Percentiles rank a stretch among this genome's conserved stretches.
These are phyloP conservation scores for Aspergillus viridinutans DNA, from an alignment of 2,329 filamentous ascomycete genomes.

Conservation along the genomic window DNA sequence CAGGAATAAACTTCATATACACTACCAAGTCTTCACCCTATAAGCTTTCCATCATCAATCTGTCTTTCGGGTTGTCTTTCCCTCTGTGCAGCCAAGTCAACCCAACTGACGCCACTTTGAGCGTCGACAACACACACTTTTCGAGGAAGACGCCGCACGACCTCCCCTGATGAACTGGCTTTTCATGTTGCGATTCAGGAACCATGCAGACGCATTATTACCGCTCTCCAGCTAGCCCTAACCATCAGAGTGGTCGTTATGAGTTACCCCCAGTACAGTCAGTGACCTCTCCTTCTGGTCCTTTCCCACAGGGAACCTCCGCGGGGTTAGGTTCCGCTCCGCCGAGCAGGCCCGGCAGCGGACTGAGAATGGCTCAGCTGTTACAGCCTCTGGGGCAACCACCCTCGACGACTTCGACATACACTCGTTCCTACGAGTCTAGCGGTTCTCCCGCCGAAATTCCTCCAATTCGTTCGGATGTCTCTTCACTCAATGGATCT, in stretches of 20 bases:
- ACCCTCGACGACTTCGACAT: slow-evolving; percentile 24
- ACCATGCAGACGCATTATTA: slow-evolving; percentile 34
- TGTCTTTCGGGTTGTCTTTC: slow-evolving; percentile 6
- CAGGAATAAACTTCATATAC: background rate
- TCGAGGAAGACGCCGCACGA: background rate
- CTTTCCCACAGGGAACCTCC: slow-evolving; percentile 21
- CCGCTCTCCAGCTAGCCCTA: slow-evolving; percentile 24
- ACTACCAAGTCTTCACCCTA: background rate
- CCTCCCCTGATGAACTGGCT: slow-evolving; percentile 17
- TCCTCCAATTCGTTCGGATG: slow-evolving; percentile 33
- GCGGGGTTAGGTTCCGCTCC: slow-evolving; percentile 33
- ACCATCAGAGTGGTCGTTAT: slow-evolving; percentile 23
- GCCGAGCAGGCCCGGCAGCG: slow-evolving; percentile 36
- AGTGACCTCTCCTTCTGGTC: slow-evolving; percentile 29
- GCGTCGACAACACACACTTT: background rate
- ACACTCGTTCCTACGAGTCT: slow-evolving; percentile 38
- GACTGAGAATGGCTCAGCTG: slow-evolving; percentile 40
- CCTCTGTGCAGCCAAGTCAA: background rate
- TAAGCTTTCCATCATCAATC: background rate
- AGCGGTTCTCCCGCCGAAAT: slow-evolving; percentile 38
- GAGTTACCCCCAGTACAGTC: slow-evolving; percentile 35
- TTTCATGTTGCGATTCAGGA: slow-evolving; percentile 7
- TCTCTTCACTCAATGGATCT: slow-evolving; percentile 35
- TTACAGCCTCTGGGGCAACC: slow-evolving; percentile 33
- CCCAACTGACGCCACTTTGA: background rate